Evolutionary conservation across 176 grass and related monocot species (phyloP), one percentile per base, ranked within the genome.

Genomic region (Triticum turgidum): DNA sequence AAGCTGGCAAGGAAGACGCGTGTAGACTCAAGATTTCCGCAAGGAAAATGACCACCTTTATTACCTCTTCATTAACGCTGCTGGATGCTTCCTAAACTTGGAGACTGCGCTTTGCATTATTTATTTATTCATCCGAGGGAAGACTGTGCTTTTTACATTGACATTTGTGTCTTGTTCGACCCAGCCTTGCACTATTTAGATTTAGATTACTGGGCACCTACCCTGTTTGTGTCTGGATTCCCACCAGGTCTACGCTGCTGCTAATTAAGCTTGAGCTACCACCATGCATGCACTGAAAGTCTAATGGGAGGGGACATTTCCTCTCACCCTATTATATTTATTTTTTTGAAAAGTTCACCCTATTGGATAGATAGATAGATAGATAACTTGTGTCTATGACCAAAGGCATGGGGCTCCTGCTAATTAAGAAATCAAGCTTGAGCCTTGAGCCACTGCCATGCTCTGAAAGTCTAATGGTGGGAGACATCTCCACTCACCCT

Each of bases 151-250:
- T 75, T 30, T 75, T 30, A 75, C 72, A 75, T 73, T 78, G 41
- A 80, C 76, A 80, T 63, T 73, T 79, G 51, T 79, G 14, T 70
- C n/a, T 51, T 78, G 21, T 15, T 62, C 54, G 54, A 58, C 8
- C 27, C 61, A 62, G 34, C 30, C 63, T 71, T 73, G 54, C 18
- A 58, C 52, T 66, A 13, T 45, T 45, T 12, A 45, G 44, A 27
- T 75, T 34, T 87, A 78, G 79, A 82, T 90, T 25, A 64, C 39
- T 79, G 32, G 56, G 37, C 33, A 45, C 41, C 72, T 34, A 65
- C 64, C 61, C 2, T 30, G 77, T 83, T 83, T 56, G 56, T 79
- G 29, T 52, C 52, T 33, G 61, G 56, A 79, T 90, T 86, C 82
- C 63, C 65, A 78, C 73, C n/a, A 67, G 24, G 63, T n/a, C n/a